These are phyloP conservation scores for Vickermania ingenoplastis DNA, from an alignment of 208 protist species.

Conservation along the genomic window DNA sequence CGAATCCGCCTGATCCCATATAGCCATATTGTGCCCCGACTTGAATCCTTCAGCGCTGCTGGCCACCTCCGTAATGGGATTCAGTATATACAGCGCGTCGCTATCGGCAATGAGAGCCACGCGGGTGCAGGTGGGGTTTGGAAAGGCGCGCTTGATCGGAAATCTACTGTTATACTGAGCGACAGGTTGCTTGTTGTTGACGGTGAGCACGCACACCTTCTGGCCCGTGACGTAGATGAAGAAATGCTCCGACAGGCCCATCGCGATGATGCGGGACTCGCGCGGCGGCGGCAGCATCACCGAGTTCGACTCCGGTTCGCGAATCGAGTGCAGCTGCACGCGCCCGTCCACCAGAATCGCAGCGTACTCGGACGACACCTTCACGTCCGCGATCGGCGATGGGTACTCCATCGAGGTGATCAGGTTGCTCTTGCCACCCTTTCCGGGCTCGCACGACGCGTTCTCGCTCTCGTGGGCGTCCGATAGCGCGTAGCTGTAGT, in stretches of 20 bases:
- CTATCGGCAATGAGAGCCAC: slow-evolving; percentile 85
- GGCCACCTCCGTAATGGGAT: slow-evolving; percentile 84
- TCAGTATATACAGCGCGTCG: slow-evolving; percentile 78
- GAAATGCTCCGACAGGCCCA: slow-evolving; percentile 87
- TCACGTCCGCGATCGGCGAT: slow-evolving; percentile 48
- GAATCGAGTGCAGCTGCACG: slow-evolving; percentile 79
- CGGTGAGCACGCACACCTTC: slow-evolving; percentile 71
- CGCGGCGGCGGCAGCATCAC: slow-evolving; percentile 53
- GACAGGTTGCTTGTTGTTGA: slow-evolving; percentile 84
- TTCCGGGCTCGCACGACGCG: slow-evolving; percentile 14
- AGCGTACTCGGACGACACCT: slow-evolving; percentile 67
- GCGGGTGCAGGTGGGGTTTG: slow-evolving; percentile 87
- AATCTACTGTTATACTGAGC: slow-evolving; percentile 58
- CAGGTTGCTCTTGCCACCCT: slow-evolving; percentile 24
- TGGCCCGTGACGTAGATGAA: slow-evolving; percentile 87
- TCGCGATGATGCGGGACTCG: slow-evolving; percentile 50
- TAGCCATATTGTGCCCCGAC: slow-evolving; percentile 38
- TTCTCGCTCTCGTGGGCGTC: slow-evolving; percentile 10
- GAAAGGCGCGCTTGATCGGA: slow-evolving; percentile 65
- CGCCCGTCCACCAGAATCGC: slow-evolving; percentile 81
- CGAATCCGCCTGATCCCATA: slow-evolving; percentile 91
- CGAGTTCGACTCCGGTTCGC: slow-evolving; percentile 17
- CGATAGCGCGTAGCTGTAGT: slow-evolving; percentile 69
- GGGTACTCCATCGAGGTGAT: slow-evolving; percentile 75
- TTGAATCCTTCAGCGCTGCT: slow-evolving; percentile 69